Evolutionary conservation across 2,329 filamentous ascomycete genomes (phyloP).

Genomic region (Sarocladium strictum): DNA sequence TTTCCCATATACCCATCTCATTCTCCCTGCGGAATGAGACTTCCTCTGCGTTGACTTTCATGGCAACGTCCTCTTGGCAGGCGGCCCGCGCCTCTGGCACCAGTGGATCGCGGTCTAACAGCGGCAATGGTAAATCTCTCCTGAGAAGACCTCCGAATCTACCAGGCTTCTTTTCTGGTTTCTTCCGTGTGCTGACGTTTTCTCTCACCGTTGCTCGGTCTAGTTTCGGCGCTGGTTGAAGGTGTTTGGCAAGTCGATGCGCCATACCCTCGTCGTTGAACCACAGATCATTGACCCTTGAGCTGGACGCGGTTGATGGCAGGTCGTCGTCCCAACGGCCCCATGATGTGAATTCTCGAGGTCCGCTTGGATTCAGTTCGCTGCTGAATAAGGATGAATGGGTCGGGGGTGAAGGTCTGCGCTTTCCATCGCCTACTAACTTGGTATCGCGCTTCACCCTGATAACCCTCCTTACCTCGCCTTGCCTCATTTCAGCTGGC

Average conservation of each 20-base stretch:
- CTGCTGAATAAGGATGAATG: slow-evolving; percentile 2
- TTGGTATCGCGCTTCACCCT: slow-evolving; percentile 20
- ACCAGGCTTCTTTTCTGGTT: neutral
- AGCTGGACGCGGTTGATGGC: neutral
- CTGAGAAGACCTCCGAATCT: slow-evolving; percentile 2
- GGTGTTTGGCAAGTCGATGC: slow-evolving; percentile 33
- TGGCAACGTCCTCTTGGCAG: slow-evolving; percentile 16
- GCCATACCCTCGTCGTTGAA: slow-evolving; percentile 43
- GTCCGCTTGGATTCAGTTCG: neutral
- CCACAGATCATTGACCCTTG: slow-evolving; percentile 28
- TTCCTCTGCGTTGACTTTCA: slow-evolving; percentile 26
- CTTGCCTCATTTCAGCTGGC: slow-evolving; percentile 20
- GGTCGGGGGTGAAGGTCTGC: slow-evolving; percentile 8
- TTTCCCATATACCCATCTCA: slow-evolving; percentile 39
- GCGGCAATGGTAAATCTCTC: neutral
- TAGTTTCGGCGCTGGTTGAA: slow-evolving; percentile 30
- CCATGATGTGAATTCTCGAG: slow-evolving; percentile 37
- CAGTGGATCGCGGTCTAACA: neutral
- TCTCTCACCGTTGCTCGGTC: neutral
- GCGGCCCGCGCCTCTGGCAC: neutral
- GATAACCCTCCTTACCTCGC: slow-evolving; percentile 26
- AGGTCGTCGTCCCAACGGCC: slow-evolving; percentile 32
- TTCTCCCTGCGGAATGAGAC: slow-evolving; percentile 38
- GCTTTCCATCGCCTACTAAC: slow-evolving; percentile 11
- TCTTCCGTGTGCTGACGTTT: neutral